Percentiles rank a stretch among this genome's conserved stretches.
phyloP scores from a whole-genome alignment of 169 alveolate genomes.

The Cyclospora cayetanensis region DNA sequence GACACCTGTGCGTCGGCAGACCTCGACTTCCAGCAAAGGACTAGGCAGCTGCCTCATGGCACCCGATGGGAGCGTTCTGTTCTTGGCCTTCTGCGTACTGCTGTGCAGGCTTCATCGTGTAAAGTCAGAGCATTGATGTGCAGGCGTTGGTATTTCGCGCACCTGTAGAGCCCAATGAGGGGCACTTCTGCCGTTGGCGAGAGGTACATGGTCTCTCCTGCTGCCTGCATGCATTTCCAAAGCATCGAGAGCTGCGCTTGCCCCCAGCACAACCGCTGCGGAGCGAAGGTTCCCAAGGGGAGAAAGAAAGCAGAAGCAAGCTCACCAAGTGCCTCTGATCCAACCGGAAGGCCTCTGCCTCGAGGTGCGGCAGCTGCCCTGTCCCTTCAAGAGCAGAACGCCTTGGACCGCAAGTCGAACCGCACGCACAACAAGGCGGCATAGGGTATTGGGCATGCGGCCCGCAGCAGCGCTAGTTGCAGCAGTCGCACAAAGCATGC shows the following conservation, averaged over 20 bases:
- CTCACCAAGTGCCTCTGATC: neutral
- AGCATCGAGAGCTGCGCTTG: neutral
- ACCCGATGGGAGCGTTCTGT: no score
- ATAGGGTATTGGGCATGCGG: no score
- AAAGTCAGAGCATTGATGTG: neutral
- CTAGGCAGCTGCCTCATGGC: no score
- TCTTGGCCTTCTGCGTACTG: neutral
- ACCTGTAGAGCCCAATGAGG: slow-evolving; percentile 33
- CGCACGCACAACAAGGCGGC: no score
- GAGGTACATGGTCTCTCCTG: neutral
- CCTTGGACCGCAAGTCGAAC: no score
- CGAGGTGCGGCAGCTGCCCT: slow-evolving; percentile 54
- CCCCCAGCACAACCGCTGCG: no score
- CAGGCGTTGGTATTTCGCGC: neutral
- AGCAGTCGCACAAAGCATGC: neutral
- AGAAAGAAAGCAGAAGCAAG: no score
- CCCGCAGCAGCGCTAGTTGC: no score
- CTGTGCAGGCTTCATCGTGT: neutral
- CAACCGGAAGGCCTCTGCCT: neutral
- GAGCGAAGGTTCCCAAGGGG: no score
- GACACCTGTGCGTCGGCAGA: no score
- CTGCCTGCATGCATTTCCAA: neutral
- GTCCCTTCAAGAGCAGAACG: slow-evolving; percentile 41
- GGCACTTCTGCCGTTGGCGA: slow-evolving; percentile 55
- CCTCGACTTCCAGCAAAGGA: no score